Evolutionary conservation across 768 basidiomycete species (phyloP).

Genomic region (Mycena crocata): DNA sequence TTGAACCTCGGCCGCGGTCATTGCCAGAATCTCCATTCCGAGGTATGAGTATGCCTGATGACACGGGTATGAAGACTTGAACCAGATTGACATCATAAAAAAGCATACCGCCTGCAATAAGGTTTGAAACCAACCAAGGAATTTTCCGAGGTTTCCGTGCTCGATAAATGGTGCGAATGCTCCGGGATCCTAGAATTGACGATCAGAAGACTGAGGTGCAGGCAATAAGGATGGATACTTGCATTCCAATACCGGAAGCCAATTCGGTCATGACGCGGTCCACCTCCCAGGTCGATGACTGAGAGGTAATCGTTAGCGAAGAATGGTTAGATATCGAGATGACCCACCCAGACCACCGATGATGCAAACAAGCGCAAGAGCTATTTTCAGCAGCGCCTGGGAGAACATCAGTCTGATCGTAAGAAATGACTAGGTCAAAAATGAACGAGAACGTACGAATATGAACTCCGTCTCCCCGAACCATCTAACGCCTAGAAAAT

Average conservation of each 20-base stretch:
- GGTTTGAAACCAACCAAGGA: slow-evolving; percentile 32
- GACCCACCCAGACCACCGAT: slow-evolving; percentile 39
- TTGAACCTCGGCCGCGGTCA: slow-evolving; percentile 64
- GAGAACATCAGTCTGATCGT: too few relatives aligned
- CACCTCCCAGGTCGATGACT: slow-evolving; percentile 64
- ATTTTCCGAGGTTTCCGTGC: slow-evolving; percentile 15
- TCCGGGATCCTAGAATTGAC: slow-evolving; percentile 16
- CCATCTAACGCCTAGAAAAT: slow-evolving; percentile 54
- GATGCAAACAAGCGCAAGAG: slow-evolving; percentile 53
- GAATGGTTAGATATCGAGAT: too few relatives aligned
- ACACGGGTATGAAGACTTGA: not conserved
- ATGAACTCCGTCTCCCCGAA: slow-evolving; percentile 70
- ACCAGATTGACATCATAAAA: not conserved
- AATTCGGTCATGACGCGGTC: slow-evolving; percentile 56
- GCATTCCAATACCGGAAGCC: slow-evolving; percentile 62
- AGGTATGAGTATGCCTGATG: slow-evolving; percentile 70
- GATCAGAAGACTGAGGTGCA: not conserved
- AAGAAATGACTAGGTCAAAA: too few relatives aligned
- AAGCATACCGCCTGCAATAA: slow-evolving; percentile 28
- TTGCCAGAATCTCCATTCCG: slow-evolving; percentile 63
- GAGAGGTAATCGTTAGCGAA: slow-evolving; percentile 2
- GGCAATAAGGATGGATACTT: slow-evolving; percentile 15
- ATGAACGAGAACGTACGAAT: slow-evolving; percentile 47
- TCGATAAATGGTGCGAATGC: slow-evolving; percentile 23
- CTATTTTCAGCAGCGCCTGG: slow-evolving; percentile 52